Percentiles rank a stretch among this genome's conserved stretches.
Conservation (phyloP, 179 eudicot genomes). For the Patellifolia procumbens region DNA sequence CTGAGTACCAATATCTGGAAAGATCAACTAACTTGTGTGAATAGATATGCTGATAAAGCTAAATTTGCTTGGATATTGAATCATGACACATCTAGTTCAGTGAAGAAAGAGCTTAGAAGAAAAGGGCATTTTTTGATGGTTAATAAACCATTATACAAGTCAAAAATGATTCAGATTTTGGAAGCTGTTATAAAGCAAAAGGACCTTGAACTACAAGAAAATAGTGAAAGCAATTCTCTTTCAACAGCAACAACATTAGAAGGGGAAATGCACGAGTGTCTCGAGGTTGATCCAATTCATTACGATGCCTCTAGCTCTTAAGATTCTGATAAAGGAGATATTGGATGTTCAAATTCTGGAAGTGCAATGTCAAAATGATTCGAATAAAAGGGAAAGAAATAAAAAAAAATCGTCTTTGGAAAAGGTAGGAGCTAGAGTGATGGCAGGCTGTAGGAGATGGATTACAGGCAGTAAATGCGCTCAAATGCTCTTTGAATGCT, state of each 20-base stretch:
- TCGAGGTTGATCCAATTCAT: slow-evolving; percentile 55
- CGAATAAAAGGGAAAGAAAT: slow-evolving; percentile 33
- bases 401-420: slow-evolving; percentile 42
- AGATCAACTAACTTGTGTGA: slow-evolving; percentile 73
- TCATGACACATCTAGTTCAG: slow-evolving; percentile 69
- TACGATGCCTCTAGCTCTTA: slow-evolving; percentile 59
- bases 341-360: slow-evolving; percentile 26
- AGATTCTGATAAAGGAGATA: slow-evolving; percentile 51
- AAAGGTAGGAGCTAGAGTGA: slow-evolving; percentile 82
- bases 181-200: slow-evolving; percentile 65
- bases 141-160: slow-evolving; percentile 75
- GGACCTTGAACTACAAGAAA: slow-evolving; percentile 39
- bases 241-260: slow-evolving; percentile 28
- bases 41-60: slow-evolving; percentile 47
- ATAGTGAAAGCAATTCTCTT: slow-evolving; percentile 18
- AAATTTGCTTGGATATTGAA: slow-evolving; percentile 80
- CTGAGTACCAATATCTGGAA: slow-evolving; percentile 85
- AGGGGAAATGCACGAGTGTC: slow-evolving; percentile 52
- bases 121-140: slow-evolving; percentile 83
- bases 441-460: slow-evolving; percentile 89
- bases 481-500: slow-evolving; percentile 35
- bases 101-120: slow-evolving; percentile 71
- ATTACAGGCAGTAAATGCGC: slow-evolving; percentile 74
- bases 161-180: slow-evolving; percentile 81
- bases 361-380: slow-evolving; percentile 20